Evolutionary conservation across 331 rosid species (phyloP), one percentile per base, ranked within the genome.

Genomic region (Malus hybrid): DNA sequence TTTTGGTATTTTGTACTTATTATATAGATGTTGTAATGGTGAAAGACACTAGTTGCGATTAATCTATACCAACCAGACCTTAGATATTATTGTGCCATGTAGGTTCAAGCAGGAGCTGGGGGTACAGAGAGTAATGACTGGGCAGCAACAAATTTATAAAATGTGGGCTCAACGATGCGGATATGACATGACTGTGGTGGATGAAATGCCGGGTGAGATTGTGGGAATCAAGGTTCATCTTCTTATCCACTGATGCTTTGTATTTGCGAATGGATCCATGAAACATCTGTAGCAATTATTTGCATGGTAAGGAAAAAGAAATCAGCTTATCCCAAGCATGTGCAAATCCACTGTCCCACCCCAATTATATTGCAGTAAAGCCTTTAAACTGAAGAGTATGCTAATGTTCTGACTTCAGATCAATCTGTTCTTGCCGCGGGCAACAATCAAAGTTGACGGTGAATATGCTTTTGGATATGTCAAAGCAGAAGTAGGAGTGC

Each of bases 121-220:
- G 99, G 99, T 63, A 94, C 96, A 39, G 99, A 94, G 88, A 92
- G 97, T 83, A 92, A 88, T 93, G 99, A 94, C 82, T 94, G 99
- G 99, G 96, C 97, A 68, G 80, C 96, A 20, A 94, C 95, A 88
- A 86, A 94, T 94, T 96, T 94, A 94, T 69, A 90, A 88, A 79
- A 61, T 84, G 79, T 94, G 97, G 99, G 96, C 96, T 52, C 92
- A 89, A 70, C 81, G 63, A 20, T 88, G 52, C 60, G 86, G 91
- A 81, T 94, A 90, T 84, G 86, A 82, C 84, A 87, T 94, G 71
- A 82, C 86, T 57, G 82, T 88, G 63, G 83, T 92, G 86, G 97
- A 94, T 56, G 96, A 92, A 90, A 89, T 94, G 97, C 86, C 91
- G 70, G 97, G 97, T 82, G 99, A 90, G 87, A 82, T 94, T 71